Evolutionary conservation across 306 rosid species (phyloP).

Genomic region (Vigna trinervia): DNA sequence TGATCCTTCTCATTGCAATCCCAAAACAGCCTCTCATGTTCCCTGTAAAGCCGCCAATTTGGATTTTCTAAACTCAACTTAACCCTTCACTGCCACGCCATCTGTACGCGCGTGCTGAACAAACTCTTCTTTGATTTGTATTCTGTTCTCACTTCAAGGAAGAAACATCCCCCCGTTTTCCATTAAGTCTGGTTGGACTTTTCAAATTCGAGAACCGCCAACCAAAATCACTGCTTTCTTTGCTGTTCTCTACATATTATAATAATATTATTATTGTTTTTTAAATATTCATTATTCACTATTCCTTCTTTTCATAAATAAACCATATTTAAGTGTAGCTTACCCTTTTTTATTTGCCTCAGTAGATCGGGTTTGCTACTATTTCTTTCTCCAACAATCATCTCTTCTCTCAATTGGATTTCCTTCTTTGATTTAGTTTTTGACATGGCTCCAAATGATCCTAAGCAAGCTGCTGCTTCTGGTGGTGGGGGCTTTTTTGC

Average conservation of each 20-base stretch:
- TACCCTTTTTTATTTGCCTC: slow-evolving; percentile 23
- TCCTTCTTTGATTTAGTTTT: slow-evolving; percentile 35
- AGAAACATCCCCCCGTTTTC: slow-evolving; percentile 16
- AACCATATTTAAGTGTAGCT: slow-evolving; percentile 9
- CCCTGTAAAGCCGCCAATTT: slow-evolving; percentile 42
- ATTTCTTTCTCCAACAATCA: slow-evolving; percentile 1
- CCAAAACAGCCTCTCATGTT: slow-evolving; percentile 38
- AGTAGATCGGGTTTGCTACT: slow-evolving; percentile 40
- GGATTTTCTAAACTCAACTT: slow-evolving; percentile 38
- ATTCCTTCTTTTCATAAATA: not conserved
- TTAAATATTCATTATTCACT: not conserved
- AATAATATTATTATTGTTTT: not conserved
- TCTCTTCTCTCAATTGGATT: slow-evolving; percentile 37
- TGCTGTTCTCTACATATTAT: slow-evolving; percentile 49
- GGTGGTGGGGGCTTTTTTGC: slow-evolving; percentile 62
- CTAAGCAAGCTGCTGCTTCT: slow-evolving; percentile 58
- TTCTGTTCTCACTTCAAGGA: not conserved
- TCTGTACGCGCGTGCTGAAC: slow-evolving; percentile 7
- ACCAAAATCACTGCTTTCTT: slow-evolving; percentile 47
- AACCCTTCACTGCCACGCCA: slow-evolving; percentile 5
- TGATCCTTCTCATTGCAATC: slow-evolving; percentile 36
- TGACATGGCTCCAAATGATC: slow-evolving; percentile 69
- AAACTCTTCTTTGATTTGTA: slow-evolving; percentile 16
- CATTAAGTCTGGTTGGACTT: slow-evolving; percentile 44
- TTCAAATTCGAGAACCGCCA: slow-evolving; percentile 70